Base-by-base conservation (phyloP, 768 basidiomycete genomes). In the Leucocoprinus sp. region DNA sequence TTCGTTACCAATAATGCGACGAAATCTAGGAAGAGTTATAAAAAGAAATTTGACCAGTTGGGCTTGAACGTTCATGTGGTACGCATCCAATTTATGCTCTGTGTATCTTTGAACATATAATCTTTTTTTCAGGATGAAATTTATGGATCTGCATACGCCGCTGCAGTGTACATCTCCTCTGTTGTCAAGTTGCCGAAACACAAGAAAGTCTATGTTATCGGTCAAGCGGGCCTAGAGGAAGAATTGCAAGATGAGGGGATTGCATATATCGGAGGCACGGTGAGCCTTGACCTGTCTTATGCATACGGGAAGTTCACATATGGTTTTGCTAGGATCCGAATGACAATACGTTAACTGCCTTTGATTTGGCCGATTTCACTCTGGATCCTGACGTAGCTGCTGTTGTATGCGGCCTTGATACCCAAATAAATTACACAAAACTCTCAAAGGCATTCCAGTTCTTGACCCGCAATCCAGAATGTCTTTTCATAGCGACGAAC, bases 1-100 rank as follows among this genome's bases (percentile, higher is more conserved):
- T 98, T 98, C 58, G 93, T 96, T 41, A 97, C 93, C 14, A 99
- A 99, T 67, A 99, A 98, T 60, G 93, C 95, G 37, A 89, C 84
- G 45, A 95, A 97, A 66, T 95, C 92, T 4, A 71, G 96, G 51
- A 78, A 66, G 60, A 82, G 67, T 60, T 93, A 93, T 76, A 93
- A 90, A 70, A 66, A 66, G 36, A 95, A 93, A 64, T 96, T 99
- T 60, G 91, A 97, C 64, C 72, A 80, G 56, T 75, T 98, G 42
- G 92, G 88, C 31, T 73, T 97, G 27, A 72, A 91, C 59, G 90
- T 82, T 26, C 72, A 82, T 58, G 82, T 86, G 56, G 95, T 96
- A 64, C 64, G 87, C 66, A 36, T 43, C 44, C 22, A 46, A 47
- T 48, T 45, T 33, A 22, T n/a, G n/a, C n/a, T n/a, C n/a, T n/a